Evolutionary conservation across 169 alveolate genomes (phyloP).

Genomic region (Cyclospora cayetanensis): DNA sequence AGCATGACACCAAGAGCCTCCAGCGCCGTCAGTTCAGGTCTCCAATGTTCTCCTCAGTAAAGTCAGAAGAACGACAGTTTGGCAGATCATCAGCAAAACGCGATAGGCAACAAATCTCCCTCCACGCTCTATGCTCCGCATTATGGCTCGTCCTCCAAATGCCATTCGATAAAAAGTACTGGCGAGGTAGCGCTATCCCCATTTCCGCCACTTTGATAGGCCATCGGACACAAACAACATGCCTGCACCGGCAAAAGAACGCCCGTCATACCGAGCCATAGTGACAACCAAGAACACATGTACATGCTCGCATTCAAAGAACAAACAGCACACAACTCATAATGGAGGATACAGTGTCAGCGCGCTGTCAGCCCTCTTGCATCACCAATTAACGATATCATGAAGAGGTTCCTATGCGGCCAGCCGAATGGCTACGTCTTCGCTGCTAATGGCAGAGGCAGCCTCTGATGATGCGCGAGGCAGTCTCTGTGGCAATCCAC

Average conservation of each 20-base stretch:
- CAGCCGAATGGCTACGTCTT: not conserved
- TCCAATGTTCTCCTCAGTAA: not conserved
- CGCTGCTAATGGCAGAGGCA: constrained; percentile 70
- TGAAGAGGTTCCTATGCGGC: constrained; percentile 60
- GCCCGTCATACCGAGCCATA: not conserved
- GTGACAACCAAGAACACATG: not conserved
- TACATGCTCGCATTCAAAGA: not conserved
- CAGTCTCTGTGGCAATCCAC: constrained; percentile 52
- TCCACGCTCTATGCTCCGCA: too few relatives aligned
- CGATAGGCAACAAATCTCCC: too few relatives aligned
- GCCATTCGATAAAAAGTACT: not conserved
- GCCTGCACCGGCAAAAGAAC: not conserved
- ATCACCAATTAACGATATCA: not conserved
- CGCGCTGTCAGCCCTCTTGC: constrained; percentile 70
- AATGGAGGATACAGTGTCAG: not conserved
- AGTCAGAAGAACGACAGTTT: not conserved
- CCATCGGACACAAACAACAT: not conserved
- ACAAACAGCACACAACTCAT: not conserved
- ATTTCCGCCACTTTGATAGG: not conserved
- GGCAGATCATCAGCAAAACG: not conserved
- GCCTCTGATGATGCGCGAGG: not conserved
- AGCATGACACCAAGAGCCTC: not conserved
- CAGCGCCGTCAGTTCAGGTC: constrained; percentile 18
- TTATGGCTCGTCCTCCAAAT: too few relatives aligned
- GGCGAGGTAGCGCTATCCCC: not conserved